Base-by-base conservation (phyloP, 768 basidiomycete genomes). In the Hemileccinum rubropunctum region DNA sequence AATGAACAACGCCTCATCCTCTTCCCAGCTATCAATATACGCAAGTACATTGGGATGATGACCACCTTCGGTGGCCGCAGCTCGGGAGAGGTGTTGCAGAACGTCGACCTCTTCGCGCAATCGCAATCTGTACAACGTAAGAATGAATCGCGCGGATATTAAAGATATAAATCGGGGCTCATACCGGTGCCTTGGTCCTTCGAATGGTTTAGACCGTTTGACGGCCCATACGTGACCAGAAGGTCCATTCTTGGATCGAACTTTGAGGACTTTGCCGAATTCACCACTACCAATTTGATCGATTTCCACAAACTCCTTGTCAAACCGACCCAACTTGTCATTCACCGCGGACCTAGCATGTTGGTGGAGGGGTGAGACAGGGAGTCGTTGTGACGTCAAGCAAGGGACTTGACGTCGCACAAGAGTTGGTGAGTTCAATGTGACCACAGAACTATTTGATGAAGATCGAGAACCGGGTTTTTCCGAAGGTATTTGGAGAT, bases 1-100 rank as follows among this genome's bases (percentile, higher is more conserved):
- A 60, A 99, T 98, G 71, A 80, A 98, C 21, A 98, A 73, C 42
- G 81, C 78, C 44, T 90, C 85, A 45, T 86, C 82, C 65, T 97
- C 86, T 70, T 99, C 97, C 97, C 97, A 98, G 55, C 91, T 94
- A 71, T 97, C 92, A 52, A 93, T 76, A 61, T 94, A 95, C 15
- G 79, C 79, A 30, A 99, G 77, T 14, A 98, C 84, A 68, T 97
- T 93, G 0, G 88, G 81, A 69, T 92, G 88, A 23, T 59, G 67
- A 27, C 68, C 58, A 13, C 48, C 58, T 42, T 56, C 48, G 14
- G 51, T 42, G 11, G 46, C 52, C 21, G 63, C 72, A 50, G 71
- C 68, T n/a, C 65, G 67, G 48, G 68, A 70, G 6, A 98, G 81
- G 63, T 89, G 86, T 53, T 87, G 83, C 35, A 98, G 78, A 55